These are phyloP conservation scores for Musa itinerans DNA, from an alignment of 176 grass and related monocot genomes.

Conservation along the genomic window DNA sequence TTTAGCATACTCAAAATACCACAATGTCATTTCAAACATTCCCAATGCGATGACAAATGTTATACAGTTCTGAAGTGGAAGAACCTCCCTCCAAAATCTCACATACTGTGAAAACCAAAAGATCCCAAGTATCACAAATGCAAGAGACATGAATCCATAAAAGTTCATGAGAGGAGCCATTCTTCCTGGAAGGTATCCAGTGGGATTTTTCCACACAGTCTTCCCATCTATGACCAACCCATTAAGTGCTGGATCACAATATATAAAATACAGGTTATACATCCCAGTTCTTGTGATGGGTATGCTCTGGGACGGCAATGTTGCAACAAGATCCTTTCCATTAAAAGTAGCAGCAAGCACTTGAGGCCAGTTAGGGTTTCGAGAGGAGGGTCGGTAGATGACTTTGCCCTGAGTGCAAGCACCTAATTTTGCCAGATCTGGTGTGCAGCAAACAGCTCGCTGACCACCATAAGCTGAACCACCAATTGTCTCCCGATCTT, in stretches of 20 bases:
- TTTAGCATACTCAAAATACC: slow-evolving; percentile 98
- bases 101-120: slow-evolving; percentile 98
- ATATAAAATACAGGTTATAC: slow-evolving; percentile 98
- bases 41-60: slow-evolving; percentile 91
- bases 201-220: slow-evolving; percentile 98
- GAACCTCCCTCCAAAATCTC: slow-evolving; percentile 90
- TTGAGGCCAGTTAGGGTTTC: slow-evolving; percentile 77
- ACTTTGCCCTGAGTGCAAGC: slow-evolving; percentile 71
- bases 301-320: slow-evolving; percentile 55
- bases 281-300: slow-evolving; percentile 75
- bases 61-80: slow-evolving; percentile 99
- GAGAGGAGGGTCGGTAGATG: slow-evolving; percentile 60
- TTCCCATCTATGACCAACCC: slow-evolving; percentile 79
- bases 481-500: slow-evolving; percentile 88
- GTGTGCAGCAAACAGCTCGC: slow-evolving; percentile 86
- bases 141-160: slow-evolving; percentile 88
- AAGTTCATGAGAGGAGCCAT: slow-evolving; percentile 98
- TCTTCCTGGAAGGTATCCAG: slow-evolving; percentile 80
- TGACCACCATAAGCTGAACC: slow-evolving; percentile 96
- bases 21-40: slow-evolving; percentile 97
- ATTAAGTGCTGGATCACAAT: slow-evolving; percentile 69
- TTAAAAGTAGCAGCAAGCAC: slow-evolving; percentile 65
- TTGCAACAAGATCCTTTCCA: slow-evolving; percentile 63
- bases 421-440: slow-evolving; percentile 88
- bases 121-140: slow-evolving; percentile 71